Percentiles rank a stretch among this genome's conserved stretches.
Conservation (phyloP, 2,329 filamentous ascomycete genomes). For the Laburnicola sp. region DNA sequence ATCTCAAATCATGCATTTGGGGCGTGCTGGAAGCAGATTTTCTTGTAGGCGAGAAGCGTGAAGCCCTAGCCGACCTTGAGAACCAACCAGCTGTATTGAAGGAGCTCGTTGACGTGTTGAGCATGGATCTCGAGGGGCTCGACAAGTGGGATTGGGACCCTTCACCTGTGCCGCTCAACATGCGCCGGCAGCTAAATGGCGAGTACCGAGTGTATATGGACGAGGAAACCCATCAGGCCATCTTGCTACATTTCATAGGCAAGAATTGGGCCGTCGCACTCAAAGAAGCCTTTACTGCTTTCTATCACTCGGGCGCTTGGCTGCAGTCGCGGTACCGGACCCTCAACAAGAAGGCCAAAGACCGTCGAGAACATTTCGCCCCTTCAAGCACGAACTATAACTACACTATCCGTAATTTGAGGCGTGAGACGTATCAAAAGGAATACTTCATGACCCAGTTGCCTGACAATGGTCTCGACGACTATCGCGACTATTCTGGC, state of each 20-base stretch:
- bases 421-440: constrained; percentile 20
- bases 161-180: constrained; percentile 32
- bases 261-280: constrained; percentile 39
- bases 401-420: constrained; percentile 24
- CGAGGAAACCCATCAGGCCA: constrained; percentile 37
- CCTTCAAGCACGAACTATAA: not conserved
- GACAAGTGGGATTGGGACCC: constrained; percentile 37
- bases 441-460: constrained; percentile 34
- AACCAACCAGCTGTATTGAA: constrained; percentile 35
- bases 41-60: constrained; percentile 46
- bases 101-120: constrained; percentile 39
- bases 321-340: constrained; percentile 18
- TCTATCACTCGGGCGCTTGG: constrained; percentile 29
- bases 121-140: constrained; percentile 34
- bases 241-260: constrained; percentile 40
- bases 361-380: constrained; percentile 34
- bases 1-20: constrained; percentile 52
- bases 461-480: constrained; percentile 20
- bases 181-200: constrained; percentile 35
- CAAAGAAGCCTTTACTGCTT: constrained; percentile 25
- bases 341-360: constrained; percentile 22
- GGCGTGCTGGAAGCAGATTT: constrained; percentile 58
- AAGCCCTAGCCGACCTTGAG: constrained; percentile 38
- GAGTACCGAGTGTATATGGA: constrained; percentile 35
- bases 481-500: constrained; percentile 8